phyloP scores from a whole-genome alignment of 2,329 filamentous ascomycete species.

The Nigrospora osmanthi region DNA sequence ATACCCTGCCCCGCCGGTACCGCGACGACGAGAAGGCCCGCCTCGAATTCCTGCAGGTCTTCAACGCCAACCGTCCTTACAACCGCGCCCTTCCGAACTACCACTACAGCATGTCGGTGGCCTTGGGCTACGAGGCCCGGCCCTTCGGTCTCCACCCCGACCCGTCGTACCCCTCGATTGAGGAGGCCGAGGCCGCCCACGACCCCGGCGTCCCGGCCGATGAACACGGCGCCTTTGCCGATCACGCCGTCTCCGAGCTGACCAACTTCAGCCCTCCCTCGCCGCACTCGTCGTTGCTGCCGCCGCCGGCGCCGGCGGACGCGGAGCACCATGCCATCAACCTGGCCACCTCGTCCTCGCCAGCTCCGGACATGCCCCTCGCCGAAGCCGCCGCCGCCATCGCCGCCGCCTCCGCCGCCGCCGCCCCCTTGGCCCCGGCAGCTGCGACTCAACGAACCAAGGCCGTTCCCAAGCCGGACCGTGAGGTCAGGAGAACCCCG shows the following conservation, averaged over 20 bases:
- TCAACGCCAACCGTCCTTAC: constrained; percentile 12
- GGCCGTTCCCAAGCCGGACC: constrained; percentile 50
- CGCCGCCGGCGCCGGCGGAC: background rate
- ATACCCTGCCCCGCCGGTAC: background rate
- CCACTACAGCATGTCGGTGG: constrained; percentile 21
- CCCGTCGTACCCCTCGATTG: constrained; percentile 38
- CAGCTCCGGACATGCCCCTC: background rate
- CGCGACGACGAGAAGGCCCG: constrained; percentile 24
- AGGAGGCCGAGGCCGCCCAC: constrained; percentile 28
- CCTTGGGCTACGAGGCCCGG: constrained; percentile 35
- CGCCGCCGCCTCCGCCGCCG: constrained; percentile 5
- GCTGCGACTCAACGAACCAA: constrained; percentile 31
- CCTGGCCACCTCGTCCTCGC: no score
- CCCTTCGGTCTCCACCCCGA: constrained; percentile 38
- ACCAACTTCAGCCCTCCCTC: constrained; percentile 6
- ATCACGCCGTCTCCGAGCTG: constrained; percentile 30
- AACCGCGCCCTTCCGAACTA: constrained; percentile 11
- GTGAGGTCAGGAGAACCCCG: constrained; percentile 51
- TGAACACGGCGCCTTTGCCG: constrained; percentile 3
- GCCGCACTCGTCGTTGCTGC: background rate
- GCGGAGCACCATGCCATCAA: no score
- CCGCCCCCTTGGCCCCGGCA: constrained; percentile 8
- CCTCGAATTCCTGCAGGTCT: constrained; percentile 33
- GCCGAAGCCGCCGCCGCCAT: constrained; percentile 6
- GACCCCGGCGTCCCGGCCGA: constrained; percentile 14